A percentile compares a stretch with the other conserved stretches of the same genome.
phyloP scores from a whole-genome alignment of 768 basidiomycete genomes.

The Kwoniella dendrophila region DNA sequence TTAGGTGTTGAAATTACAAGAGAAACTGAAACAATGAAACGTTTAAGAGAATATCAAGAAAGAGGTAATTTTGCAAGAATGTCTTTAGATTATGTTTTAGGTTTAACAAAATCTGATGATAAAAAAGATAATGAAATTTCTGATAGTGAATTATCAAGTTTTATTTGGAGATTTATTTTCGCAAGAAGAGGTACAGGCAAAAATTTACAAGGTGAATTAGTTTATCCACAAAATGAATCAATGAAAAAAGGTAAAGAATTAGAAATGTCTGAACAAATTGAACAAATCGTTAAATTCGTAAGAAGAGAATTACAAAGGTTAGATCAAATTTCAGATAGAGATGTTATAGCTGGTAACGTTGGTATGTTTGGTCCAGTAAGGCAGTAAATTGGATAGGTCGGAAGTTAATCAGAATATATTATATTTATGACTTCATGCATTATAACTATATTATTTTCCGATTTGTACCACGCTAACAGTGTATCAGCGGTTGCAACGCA shows the following conservation, averaged over 20 bases:
- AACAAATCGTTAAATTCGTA: conserved; percentile 68
- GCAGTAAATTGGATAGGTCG: background rate
- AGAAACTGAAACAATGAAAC: conserved; percentile 44
- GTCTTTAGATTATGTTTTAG: conserved; percentile 70
- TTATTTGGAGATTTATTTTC: conserved; percentile 88
- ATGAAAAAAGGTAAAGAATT: conserved; percentile 57
- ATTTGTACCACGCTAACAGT: background rate
- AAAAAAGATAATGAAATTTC: conserved; percentile 66
- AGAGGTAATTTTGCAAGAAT: conserved; percentile 53
- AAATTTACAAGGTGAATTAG: conserved; percentile 19
- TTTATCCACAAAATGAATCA: conserved; percentile 24
- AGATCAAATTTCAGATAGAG: conserved; percentile 62
- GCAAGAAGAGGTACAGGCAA: conserved; percentile 65
- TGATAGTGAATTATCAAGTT: conserved; percentile 81
- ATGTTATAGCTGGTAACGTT: conserved; percentile 53
- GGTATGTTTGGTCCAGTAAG: conserved; percentile 46
- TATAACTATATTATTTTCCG: background rate
- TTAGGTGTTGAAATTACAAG: conserved; percentile 71
- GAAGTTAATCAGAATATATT: background rate
- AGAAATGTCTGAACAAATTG: conserved; percentile 73
- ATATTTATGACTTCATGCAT: background rate
- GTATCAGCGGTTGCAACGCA: too few relatives aligned
- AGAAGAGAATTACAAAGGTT: conserved; percentile 72
- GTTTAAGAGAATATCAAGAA: conserved; percentile 22
- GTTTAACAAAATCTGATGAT: conserved; percentile 72